Conservation (phyloP, 2,329 filamentous ascomycete genomes). For the Fusarium sp. region DNA sequence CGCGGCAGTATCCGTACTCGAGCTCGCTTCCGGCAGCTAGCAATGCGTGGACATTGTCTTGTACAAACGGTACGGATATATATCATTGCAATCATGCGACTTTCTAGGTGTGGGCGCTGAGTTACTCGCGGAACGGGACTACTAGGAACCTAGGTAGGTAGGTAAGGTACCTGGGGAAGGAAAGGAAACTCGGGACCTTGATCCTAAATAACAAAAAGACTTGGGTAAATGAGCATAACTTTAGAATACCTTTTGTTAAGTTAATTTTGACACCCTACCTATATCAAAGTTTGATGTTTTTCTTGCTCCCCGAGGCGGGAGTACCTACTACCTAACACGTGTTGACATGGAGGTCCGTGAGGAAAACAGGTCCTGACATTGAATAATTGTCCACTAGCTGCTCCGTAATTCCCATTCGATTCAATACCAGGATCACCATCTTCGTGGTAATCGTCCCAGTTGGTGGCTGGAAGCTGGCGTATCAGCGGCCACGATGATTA, state of each 20-base stretch:
- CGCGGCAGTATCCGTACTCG: conserved; percentile 26
- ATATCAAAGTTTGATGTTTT: too few species aligned
- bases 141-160: too few species aligned
- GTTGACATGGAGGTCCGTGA: conserved; percentile 24
- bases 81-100: conserved; percentile 28
- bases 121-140: conserved; percentile 5
- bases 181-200: too few species aligned
- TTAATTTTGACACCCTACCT: too few species aligned
- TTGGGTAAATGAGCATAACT: too few species aligned
- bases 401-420: conserved; percentile 15
- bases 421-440: conserved; percentile 39
- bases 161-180: too few species aligned
- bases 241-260: too few species aligned
- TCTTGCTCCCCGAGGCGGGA: neutral
- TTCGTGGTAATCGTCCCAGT: conserved; percentile 30
- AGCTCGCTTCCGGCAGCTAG: conserved; percentile 5
- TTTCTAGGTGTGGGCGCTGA: neutral
- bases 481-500: conserved; percentile 25
- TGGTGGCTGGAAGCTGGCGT: conserved; percentile 17
- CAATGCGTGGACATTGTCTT: conserved; percentile 10
- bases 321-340: conserved; percentile 29
- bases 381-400: neutral
- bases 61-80: neutral
- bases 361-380: conserved; percentile 30
- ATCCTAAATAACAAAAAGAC: too few species aligned